These are phyloP conservation scores for Tuber calosporum DNA, from an alignment of 495 filamentous ascomycete genomes.

Conservation along the genomic window DNA sequence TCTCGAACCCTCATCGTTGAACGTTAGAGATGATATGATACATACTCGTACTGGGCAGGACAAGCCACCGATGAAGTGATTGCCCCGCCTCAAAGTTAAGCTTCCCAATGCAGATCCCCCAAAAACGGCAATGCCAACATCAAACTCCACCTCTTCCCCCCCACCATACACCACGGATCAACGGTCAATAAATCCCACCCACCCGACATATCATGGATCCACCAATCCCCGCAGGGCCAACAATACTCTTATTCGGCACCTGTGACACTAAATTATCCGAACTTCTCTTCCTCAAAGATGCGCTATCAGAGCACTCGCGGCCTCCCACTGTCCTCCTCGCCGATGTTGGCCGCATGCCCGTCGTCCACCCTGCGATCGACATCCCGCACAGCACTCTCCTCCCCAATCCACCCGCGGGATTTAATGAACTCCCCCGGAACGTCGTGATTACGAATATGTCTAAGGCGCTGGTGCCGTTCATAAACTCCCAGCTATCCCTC, in stretches of 20 bases:
- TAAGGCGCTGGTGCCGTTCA: constrained; percentile 11
- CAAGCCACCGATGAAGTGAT: no score
- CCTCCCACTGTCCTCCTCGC: constrained; percentile 48
- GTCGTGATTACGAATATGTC: no score
- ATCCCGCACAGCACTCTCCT: constrained; percentile 47
- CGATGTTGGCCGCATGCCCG: constrained; percentile 50
- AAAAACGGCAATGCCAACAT: no score
- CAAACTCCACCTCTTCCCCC: no score
- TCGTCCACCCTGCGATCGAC: constrained; percentile 46
- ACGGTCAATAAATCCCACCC: background rate
- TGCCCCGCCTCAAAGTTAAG: no score
- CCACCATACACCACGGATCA: background rate
- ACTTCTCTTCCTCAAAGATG: constrained; percentile 51
- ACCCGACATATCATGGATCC: no score
- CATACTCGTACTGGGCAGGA: background rate
- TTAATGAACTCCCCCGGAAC: no score
- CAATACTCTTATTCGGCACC: constrained; percentile 58
- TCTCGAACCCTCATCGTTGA: background rate
- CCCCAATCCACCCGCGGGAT: background rate
- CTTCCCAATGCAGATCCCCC: no score
- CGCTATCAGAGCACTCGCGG: constrained; percentile 43
- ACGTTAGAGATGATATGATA: background rate
- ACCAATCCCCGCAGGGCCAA: constrained; percentile 28
- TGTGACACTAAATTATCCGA: constrained; percentile 62
- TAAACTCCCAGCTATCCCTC: constrained; percentile 17